Base-by-base conservation (phyloP, 2,329 filamentous ascomycete species). In the Fusarium guadeloupense region DNA sequence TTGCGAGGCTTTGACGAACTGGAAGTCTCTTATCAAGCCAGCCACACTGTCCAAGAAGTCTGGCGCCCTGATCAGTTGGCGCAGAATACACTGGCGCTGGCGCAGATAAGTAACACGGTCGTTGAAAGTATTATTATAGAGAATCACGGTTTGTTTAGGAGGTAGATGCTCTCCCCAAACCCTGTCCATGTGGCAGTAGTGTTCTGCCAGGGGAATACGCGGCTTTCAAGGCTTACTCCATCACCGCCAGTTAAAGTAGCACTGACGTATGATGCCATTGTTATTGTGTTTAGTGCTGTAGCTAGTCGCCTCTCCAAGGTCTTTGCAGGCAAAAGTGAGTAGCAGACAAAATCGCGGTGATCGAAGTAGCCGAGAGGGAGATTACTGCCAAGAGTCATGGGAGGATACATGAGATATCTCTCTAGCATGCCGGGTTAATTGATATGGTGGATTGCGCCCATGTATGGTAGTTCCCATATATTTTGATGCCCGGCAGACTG, bases 21-120 rank as follows among this genome's bases (percentile, higher is more conserved):
- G 16, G 10, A 51, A 59, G 25, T 59, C 45, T 10, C 45, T 47
- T 1, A 41, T 59, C 40, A 59, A 13, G 2, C 45, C 45, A n/a
- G 44, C 41, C 17, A 55, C 45, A 10, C 51, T 33, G 4, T 38
- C 42, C 6, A 59, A 6, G 17, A 59, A 55, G 16, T 59, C 55
- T 2, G 51, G 45, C 2, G 55, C 51, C 12, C 9, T 50, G 25
- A 51, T 55, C 2, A 41, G n/a, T 8, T 19, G 23, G 7, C 51
- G 40, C 21, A 3, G 7, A 12, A 19, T n/a, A 46, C 19, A 17
- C 55, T 59, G 2, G 25, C 35, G 1, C 13, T 12, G 2, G 50
- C 40, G 6, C 35, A 46, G 3, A 40, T 4, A 25, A 50, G 19
- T 2, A 59, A 14, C 1, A 54, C 16, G 4, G 38, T 6, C 6